A percentile compares a stretch with the other conserved stretches of the same genome.
These are phyloP conservation scores for Brassica rapa DNA, from an alignment of 345 rosid genomes.

Conservation along the genomic window DNA sequence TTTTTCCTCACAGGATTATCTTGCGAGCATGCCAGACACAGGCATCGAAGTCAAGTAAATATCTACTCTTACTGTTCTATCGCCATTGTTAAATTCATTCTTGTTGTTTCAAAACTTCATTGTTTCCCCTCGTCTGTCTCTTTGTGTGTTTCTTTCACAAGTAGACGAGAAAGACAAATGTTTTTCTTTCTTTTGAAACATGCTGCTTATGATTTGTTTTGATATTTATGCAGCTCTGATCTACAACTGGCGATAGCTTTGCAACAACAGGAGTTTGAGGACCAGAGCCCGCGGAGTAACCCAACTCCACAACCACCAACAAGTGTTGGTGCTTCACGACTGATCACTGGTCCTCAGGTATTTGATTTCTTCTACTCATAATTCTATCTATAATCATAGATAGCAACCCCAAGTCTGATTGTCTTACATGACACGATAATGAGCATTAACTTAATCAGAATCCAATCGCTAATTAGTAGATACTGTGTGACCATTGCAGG, in stretches of 20 bases:
- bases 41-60: constrained; percentile 70
- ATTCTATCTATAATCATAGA: not conserved
- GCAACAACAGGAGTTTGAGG: constrained; percentile 96
- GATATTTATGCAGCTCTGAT: constrained; percentile 63
- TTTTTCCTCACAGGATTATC: constrained; percentile 64
- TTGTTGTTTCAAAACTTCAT: not conserved
- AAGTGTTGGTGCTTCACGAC: constrained; percentile 51
- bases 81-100: not conserved
- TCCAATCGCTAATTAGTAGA: not conserved
- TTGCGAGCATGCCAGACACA: constrained; percentile 69
- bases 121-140: not conserved
- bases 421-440: not conserved
- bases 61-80: constrained; percentile 9
- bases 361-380: not conserved
- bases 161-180: not conserved
- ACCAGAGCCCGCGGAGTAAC: constrained; percentile 62
- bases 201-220: not conserved
- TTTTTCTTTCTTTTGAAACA: not conserved
- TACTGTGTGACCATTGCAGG: constrained; percentile 46
- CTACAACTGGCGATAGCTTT: constrained; percentile 94
- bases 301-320: constrained; percentile 65
- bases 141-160: not conserved
- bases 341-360: constrained; percentile 91
- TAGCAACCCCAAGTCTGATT: not conserved
- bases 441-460: constrained; percentile 1